Evolutionary conservation across 495 filamentous ascomycete species (phyloP).

Genomic region (Penicillium psychrofluorescens): DNA sequence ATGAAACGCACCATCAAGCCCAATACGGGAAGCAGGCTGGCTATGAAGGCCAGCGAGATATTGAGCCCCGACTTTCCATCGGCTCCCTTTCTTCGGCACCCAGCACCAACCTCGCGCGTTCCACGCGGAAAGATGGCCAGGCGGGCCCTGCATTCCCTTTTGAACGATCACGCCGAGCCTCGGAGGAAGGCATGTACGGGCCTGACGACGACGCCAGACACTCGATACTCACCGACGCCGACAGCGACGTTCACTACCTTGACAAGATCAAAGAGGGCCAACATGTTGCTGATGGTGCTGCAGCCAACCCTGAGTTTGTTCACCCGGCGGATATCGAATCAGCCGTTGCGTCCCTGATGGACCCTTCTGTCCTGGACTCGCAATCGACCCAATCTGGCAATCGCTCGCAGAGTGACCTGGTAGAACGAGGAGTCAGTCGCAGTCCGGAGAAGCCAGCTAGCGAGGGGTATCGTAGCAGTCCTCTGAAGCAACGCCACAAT

Average conservation of each 20-base stretch:
- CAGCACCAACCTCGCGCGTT: constrained; percentile 46
- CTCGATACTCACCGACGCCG: constrained; percentile 51
- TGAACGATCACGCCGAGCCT: constrained; percentile 24
- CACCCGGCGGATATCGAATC: constrained; percentile 74
- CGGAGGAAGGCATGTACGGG: constrained; percentile 33
- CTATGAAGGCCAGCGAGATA: constrained; percentile 18
- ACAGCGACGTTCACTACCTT: constrained; percentile 55
- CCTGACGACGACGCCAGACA: constrained; percentile 43
- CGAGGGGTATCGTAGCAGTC: constrained; percentile 27
- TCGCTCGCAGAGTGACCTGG: constrained; percentile 27
- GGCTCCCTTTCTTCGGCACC: constrained; percentile 46
- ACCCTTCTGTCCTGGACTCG: constrained; percentile 57
- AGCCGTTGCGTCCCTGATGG: constrained; percentile 77
- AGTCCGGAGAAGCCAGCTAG: constrained; percentile 11
- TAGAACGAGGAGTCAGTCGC: constrained; percentile 17
- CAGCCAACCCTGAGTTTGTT: constrained; percentile 67
- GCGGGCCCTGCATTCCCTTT: constrained; percentile 31
- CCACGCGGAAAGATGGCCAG: constrained; percentile 39
- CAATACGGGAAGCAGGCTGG: constrained; percentile 9
- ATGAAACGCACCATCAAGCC: constrained; percentile 4
- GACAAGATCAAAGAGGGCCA: constrained; percentile 58
- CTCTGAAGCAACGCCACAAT: constrained; percentile 39
- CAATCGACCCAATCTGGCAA: constrained; percentile 29
- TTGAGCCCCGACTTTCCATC: constrained; percentile 40
- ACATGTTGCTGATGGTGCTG: constrained; percentile 54